These are phyloP conservation scores for Lactifluus rugatus DNA, from an alignment of 768 basidiomycete genomes.

Conservation along the genomic window DNA sequence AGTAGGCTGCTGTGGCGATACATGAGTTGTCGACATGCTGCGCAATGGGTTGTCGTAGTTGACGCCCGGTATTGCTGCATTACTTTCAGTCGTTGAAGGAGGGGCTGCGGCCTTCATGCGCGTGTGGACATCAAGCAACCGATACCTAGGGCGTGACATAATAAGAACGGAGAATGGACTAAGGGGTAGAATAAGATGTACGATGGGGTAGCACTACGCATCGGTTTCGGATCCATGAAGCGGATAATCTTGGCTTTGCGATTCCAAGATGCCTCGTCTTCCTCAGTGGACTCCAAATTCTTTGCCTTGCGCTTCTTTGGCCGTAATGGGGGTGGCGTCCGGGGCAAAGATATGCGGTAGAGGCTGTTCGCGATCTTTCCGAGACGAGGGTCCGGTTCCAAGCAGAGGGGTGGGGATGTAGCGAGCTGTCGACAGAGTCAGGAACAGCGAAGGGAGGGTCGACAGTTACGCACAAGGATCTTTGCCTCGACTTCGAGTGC, in stretches of 20 bases:
- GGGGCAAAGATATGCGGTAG: conserved; percentile 60
- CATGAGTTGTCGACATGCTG: background rate
- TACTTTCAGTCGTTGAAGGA: background rate
- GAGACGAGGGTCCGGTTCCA: conserved; percentile 71
- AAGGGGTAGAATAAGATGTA: conserved; percentile 23
- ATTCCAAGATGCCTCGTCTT: conserved; percentile 66
- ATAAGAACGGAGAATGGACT: background rate
- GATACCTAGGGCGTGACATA: conserved; percentile 9
- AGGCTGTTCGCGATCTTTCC: conserved; percentile 68
- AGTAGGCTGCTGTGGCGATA: background rate
- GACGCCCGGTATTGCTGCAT: background rate
- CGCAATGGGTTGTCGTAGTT: conserved; percentile 7
- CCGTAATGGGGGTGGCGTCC: conserved; percentile 53
- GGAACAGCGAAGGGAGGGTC: background rate
- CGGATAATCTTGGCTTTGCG: conserved; percentile 66
- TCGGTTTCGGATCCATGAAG: conserved; percentile 62
- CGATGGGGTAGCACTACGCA: conserved; percentile 39
- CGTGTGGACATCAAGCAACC: conserved; percentile 11
- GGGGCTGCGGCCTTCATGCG: background rate
- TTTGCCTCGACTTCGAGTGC: conserved; percentile 67
- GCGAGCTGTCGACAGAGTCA: conserved; percentile 42
- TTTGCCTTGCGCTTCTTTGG: conserved; percentile 58
- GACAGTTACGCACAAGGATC: conserved; percentile 45
- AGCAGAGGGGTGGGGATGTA: conserved; percentile 65
- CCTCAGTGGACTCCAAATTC: conserved; percentile 52